These are phyloP conservation scores for Xylaria bambusicola DNA, from an alignment of 495 filamentous ascomycete genomes.

Conservation along the genomic window DNA sequence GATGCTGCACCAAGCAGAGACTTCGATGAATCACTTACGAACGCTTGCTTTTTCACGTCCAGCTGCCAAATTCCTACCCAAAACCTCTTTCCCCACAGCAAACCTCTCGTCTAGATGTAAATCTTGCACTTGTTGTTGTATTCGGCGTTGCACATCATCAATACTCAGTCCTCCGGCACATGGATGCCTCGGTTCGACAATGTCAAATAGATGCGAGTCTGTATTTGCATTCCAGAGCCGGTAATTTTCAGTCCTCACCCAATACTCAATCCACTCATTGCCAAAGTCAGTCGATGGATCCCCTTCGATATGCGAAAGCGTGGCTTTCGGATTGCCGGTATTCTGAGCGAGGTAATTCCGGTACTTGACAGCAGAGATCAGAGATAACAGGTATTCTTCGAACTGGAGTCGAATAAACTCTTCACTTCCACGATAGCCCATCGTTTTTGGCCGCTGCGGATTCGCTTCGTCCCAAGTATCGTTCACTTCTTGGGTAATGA, in stretches of 20 bases:
- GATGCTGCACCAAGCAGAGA: neutral
- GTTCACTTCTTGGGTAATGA: conserved; percentile 86
- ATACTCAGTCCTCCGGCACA: conserved; percentile 93
- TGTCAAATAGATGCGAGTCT: conserved; percentile 88
- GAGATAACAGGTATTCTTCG: conserved; percentile 91
- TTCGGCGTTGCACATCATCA: conserved; percentile 88
- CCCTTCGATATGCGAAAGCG: conserved; percentile 71
- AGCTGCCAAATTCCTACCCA: conserved; percentile 77
- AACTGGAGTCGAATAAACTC: conserved; percentile 98
- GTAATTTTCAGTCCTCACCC: conserved; percentile 87
- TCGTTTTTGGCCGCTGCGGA: conserved; percentile 83
- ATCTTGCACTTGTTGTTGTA: conserved; percentile 85
- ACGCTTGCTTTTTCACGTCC: conserved; percentile 81
- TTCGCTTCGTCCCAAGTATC: conserved; percentile 96
- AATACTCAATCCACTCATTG: conserved; percentile 72
- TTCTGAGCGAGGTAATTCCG: conserved; percentile 71
- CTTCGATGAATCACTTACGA: neutral
- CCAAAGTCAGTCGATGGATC: conserved; percentile 85
- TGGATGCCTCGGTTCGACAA: conserved; percentile 89
- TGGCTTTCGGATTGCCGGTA: conserved; percentile 57
- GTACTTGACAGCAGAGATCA: conserved; percentile 88
- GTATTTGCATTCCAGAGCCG: conserved; percentile 71
- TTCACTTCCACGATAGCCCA: conserved; percentile 94
- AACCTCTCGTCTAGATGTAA: conserved; percentile 86
- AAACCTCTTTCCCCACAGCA: conserved; percentile 71